A percentile compares a stretch with the other conserved stretches of the same genome.
Evolutionary conservation across 2,329 filamentous ascomycete species (phyloP).

Genomic region (Ustulina deusta): DNA sequence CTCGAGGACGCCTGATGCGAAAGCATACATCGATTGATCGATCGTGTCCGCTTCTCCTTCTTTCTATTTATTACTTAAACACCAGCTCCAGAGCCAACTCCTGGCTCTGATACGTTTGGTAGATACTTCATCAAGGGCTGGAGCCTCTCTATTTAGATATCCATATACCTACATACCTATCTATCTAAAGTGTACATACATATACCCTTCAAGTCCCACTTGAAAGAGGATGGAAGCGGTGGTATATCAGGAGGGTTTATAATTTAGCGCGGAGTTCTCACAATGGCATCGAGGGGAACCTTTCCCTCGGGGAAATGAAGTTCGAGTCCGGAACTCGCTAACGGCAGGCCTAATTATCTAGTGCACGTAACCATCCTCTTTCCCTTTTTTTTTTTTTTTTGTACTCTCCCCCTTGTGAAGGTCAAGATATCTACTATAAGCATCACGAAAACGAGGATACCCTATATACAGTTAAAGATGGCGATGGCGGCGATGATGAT

Average conservation of each 20-base stretch:
- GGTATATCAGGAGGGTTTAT: not conserved
- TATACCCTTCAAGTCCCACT: not conserved
- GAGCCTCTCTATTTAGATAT: not conserved
- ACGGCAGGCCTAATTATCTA: slow-evolving; percentile 11
- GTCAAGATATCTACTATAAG: too few species aligned
- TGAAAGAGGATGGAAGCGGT: too few species aligned
- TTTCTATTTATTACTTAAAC: slow-evolving; percentile 15
- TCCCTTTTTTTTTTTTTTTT: not conserved
- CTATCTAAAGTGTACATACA: slow-evolving; percentile 17
- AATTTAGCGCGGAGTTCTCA: slow-evolving; percentile 34
- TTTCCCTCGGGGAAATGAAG: not conserved
- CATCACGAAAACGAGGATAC: slow-evolving; percentile 12
- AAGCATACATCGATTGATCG: not conserved
- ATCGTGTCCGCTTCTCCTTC: not conserved
- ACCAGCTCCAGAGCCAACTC: not conserved
- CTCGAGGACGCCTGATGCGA: slow-evolving; percentile 58
- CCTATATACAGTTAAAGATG: slow-evolving; percentile 20
- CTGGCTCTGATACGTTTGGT: not conserved
- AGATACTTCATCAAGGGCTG: not conserved
- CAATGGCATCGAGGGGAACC: slow-evolving; percentile 14
- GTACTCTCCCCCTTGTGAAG: too few species aligned
- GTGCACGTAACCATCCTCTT: slow-evolving; percentile 4
- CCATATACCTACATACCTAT: not conserved
- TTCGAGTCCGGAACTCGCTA: slow-evolving; percentile 35
- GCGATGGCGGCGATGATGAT: not conserved